Percentiles rank a stretch among this genome's conserved stretches.
Evolutionary conservation across 1,284 basidiomycete genomes (phyloP).

Genomic region (Flammula alnicola): DNA sequence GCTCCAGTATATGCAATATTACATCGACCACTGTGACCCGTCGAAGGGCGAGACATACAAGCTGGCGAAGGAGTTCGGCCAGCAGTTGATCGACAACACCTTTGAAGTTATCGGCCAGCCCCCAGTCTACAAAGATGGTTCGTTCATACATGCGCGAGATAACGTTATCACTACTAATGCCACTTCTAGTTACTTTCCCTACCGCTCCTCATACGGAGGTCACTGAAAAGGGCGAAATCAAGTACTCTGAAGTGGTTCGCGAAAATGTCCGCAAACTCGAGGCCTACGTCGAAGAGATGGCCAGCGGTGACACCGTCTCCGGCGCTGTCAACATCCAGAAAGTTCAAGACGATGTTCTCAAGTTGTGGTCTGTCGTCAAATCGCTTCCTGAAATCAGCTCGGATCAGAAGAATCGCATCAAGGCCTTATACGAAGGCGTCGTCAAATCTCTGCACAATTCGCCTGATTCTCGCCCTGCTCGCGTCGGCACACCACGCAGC

Average conservation of each 20-base stretch:
- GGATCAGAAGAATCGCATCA: conserved; percentile 97
- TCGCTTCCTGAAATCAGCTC: conserved; percentile 96
- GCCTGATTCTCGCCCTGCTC: conserved; percentile 61
- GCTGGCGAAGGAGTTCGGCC: conserved; percentile 96
- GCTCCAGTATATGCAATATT: conserved; percentile 94
- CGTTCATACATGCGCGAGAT: conserved; percentile 31
- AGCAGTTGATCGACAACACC: conserved; percentile 95
- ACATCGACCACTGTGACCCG: conserved; percentile 86
- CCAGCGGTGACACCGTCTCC: conserved; percentile 87
- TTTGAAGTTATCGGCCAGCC: conserved; percentile 82
- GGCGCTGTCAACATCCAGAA: conserved; percentile 91
- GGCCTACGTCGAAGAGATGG: conserved; percentile 99
- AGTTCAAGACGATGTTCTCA: conserved; percentile 94
- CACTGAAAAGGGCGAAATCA: conserved; percentile 90
- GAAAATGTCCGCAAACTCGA: conserved; percentile 97
- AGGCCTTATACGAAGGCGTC: conserved; percentile 95
- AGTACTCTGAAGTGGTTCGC: conserved; percentile 93
- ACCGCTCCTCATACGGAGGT: conserved; percentile 97
- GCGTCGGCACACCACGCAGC: conserved; percentile 50
- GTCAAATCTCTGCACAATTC: conserved; percentile 79
- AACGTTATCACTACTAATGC: conserved; percentile 11
- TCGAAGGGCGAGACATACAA: conserved; percentile 89
- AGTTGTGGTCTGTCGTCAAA: conserved; percentile 97
- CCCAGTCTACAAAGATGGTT: conserved; percentile 93
- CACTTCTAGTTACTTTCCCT: conserved; percentile 86